phyloP scores from a whole-genome alignment of 495 filamentous ascomycete species.

The Wilcoxina mikolae region DNA sequence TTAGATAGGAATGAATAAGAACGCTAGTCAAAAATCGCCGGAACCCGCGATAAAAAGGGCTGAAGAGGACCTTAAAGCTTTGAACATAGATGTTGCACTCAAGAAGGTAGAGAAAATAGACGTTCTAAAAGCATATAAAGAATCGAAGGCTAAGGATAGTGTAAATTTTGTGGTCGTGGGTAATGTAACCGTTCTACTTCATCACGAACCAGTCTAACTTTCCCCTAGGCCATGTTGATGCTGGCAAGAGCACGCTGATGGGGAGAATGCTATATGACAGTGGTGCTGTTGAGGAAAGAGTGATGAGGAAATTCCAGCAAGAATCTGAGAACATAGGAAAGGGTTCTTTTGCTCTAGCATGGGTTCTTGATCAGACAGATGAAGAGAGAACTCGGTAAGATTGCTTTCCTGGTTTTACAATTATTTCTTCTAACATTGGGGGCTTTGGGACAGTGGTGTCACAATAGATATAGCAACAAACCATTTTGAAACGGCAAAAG shows the following conservation, averaged over 20 bases:
- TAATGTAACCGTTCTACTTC: neutral
- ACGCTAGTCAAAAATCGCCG: neutral
- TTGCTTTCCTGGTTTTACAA: neutral
- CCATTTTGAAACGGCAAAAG: constrained; percentile 75
- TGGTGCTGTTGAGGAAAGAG: constrained; percentile 70
- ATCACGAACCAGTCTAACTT: constrained; percentile 4
- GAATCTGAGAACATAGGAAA: constrained; percentile 89
- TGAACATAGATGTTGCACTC: neutral
- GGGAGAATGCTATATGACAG: constrained; percentile 82
- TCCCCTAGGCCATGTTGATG: constrained; percentile 73
- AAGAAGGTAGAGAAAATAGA: constrained; percentile 48
- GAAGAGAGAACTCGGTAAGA: constrained; percentile 59
- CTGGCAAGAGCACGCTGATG: constrained; percentile 96
- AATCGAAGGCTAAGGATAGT: constrained; percentile 56
- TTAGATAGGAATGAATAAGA: constrained; percentile 1
- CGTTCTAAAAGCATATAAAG: constrained; percentile 67
- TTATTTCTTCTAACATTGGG: neutral
- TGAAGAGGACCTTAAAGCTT: neutral
- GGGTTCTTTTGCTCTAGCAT: constrained; percentile 86
- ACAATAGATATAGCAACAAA: constrained; percentile 95
- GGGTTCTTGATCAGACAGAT: constrained; percentile 80
- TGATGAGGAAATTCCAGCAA: constrained; percentile 70
- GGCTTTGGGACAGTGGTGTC: constrained; percentile 42
- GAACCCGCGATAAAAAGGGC: neutral
- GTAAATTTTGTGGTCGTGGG: constrained; percentile 94